Base-by-base conservation (phyloP, 345 rosid genomes). In the Sonneratia caseolaris region DNA sequence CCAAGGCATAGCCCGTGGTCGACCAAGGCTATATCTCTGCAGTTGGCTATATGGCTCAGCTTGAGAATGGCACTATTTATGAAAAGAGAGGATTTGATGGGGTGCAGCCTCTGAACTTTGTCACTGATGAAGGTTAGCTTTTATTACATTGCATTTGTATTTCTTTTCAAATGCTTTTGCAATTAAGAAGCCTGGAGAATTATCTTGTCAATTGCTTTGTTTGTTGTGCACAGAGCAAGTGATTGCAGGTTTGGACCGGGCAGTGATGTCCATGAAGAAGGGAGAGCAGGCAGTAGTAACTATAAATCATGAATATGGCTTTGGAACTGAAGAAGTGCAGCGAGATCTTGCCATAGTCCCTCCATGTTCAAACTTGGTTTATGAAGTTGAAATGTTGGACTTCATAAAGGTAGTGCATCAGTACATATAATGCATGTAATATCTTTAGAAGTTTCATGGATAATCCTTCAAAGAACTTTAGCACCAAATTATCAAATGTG, bases 1-100 rank as follows among this genome's bases (percentile, higher is more conserved):
- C n/a, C n/a, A n/a, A n/a, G n/a, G n/a, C n/a, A n/a, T n/a, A n/a
- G n/a, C n/a, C n/a, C n/a, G n/a, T n/a, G n/a, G n/a, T n/a, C n/a
- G n/a, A n/a, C n/a, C n/a, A n/a, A n/a, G n/a, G n/a, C 3, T 62
- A 13, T 3, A 62, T 62, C 32, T 49, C 32, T 85, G 78, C 84
- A 85, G 91, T 85, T 72, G 82, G 81, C 70, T 87, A 84, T 68
- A 74, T 66, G 4, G 86, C 84, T 68, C 78, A 68, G 78, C 80
- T 85, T 66, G 83, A 82, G 76, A 81, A 82, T 77, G 88, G 89
- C 59, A 84, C 88, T 71, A 15, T 85, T 37, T 84, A 83, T 77
- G 87, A 82, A 75, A 85, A 78, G 56, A 84, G 77, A 75, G 92
- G 89, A 74, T 53, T 75, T 76, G 87, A 76, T 66, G 89, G 83